Base-by-base conservation (phyloP, 352 stramenopile species). In the Aphanomyces euteiches region DNA sequence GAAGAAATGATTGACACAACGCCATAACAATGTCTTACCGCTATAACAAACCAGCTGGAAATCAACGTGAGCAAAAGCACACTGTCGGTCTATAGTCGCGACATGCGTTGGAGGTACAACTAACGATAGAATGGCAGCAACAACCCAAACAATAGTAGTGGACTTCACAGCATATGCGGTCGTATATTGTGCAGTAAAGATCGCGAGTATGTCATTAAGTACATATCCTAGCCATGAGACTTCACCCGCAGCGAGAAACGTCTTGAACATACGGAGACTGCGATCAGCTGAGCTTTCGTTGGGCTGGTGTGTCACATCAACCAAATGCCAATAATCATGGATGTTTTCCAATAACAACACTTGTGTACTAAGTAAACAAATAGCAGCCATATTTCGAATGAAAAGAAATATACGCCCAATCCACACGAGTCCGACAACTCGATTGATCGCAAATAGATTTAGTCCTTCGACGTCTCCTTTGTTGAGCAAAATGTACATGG, bases 361-460 rank as follows among this genome's bases (percentile, higher is more conserved):
- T 50, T 50, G 45, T 15, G 60, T 67, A 40, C n/a, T 21, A 2
- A 67, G 60, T 7, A 67, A 19, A 13, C 60, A 59, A 7, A 69
- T 36, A 3, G 63, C 63, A n/a, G 63, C 19, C 19, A 41, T 19
- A n/a, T n/a, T n/a, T n/a, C n/a, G n/a, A n/a, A n/a, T n/a, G n/a
- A n/a, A n/a, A n/a, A n/a, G n/a, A n/a, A 21, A 41, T 34, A 4
- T 43, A 3, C 63, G 63, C 3, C 63, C 63, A 13, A 69, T 69
- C 63, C 63, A 69, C 1, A 61, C 63, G n/a, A 69, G 28, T 2
- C 63, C 63, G 12, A 40, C 13, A 10, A 69, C 63, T 15, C 63
- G 63, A 47, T 69, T 61, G 40, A 69, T 36, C 15, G 39, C 47
- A 34, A 69, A 56, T 17, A 69, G 7, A 21, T 69, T 61, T 37